These are phyloP conservation scores for Aphanocladium album DNA, from an alignment of 2,329 filamentous ascomycete genomes.

Conservation along the genomic window DNA sequence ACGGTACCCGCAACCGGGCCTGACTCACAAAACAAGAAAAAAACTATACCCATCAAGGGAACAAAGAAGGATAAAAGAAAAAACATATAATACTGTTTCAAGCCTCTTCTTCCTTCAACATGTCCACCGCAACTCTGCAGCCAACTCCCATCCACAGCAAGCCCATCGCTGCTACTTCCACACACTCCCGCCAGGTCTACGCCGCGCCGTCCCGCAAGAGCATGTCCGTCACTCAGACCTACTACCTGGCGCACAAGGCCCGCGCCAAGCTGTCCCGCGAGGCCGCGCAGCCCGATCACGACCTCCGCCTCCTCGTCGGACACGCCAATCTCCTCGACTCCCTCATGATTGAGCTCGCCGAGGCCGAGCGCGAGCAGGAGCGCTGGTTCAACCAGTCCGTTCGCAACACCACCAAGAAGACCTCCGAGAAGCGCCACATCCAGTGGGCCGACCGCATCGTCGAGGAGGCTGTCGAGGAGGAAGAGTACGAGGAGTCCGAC, in stretches of 20 bases:
- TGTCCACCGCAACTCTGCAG: conserved; percentile 27
- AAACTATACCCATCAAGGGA: conserved; percentile 19
- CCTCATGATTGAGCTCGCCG: conserved; percentile 85
- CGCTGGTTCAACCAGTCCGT: conserved; percentile 97
- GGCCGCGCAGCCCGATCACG: conserved; percentile 85
- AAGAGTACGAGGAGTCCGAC: conserved; percentile 54
- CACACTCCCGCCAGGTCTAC: conserved; percentile 27
- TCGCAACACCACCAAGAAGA: conserved; percentile 46
- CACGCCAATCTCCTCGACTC: conserved; percentile 98
- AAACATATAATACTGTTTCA: conserved; percentile 11
- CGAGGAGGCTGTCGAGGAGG: conserved; percentile 48
- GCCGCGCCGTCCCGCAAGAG: conserved; percentile 60
- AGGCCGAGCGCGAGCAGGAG: conserved; percentile 93
- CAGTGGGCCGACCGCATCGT: conserved; percentile 80
- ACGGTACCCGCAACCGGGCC: conserved; percentile 21
- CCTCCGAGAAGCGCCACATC: conserved; percentile 64
- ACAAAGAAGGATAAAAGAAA: conserved; percentile 16
- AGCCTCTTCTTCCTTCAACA: conserved; percentile 17
- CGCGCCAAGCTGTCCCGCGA: conserved; percentile 92
- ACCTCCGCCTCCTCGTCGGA: conserved; percentile 90
- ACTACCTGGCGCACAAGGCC: conserved; percentile 96
- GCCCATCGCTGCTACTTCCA: conserved; percentile 18
- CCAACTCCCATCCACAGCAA: conserved; percentile 21
- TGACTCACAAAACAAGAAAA: conserved; percentile 23
- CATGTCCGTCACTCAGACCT: conserved; percentile 98